phyloP scores from a whole-genome alignment of 139 green algal genomes.

The Asterochloris sp. region DNA sequence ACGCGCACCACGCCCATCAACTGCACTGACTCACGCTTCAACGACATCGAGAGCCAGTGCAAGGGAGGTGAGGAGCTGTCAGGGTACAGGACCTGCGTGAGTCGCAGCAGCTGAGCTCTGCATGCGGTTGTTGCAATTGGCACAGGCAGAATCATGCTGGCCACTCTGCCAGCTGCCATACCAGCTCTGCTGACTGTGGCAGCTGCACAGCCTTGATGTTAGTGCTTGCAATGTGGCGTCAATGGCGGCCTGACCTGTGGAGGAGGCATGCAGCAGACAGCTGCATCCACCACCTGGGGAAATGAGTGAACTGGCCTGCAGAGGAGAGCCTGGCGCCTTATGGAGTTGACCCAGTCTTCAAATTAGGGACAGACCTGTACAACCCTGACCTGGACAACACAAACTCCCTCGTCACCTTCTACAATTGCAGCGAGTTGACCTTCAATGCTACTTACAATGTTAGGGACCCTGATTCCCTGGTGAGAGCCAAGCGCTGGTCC shows the following conservation, averaged over 20 bases:
- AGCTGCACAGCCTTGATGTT: too few relatives aligned
- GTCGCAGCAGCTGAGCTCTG: too few relatives aligned
- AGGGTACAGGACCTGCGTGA: too few relatives aligned
- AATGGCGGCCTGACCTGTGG: too few relatives aligned
- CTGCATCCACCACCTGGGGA: too few relatives aligned
- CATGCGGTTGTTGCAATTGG: too few relatives aligned
- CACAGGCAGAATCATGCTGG: too few relatives aligned
- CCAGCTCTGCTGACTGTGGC: too few relatives aligned
- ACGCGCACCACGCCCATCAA: constrained; percentile 45
- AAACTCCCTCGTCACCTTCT: constrained; percentile 37
- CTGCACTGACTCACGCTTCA: constrained; percentile 62
- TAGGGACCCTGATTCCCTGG: neutral
- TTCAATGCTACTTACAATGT: constrained; percentile 41
- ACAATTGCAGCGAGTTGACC: constrained; percentile 67
- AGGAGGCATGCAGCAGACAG: too few relatives aligned
- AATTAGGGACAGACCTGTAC: constrained; percentile 57
- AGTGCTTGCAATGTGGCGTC: too few relatives aligned
- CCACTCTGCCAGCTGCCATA: too few relatives aligned
- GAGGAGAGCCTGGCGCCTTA: constrained; percentile 27
- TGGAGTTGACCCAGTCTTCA: constrained; percentile 76
- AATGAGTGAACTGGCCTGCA: neutral
- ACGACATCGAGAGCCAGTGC: constrained; percentile 61
- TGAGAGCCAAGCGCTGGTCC: neutral
- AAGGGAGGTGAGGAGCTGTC: constrained; percentile 15
- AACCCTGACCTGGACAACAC: constrained; percentile 59